Base-by-base conservation (phyloP, 164 flowering plant genomes). In the Annona cherimola region DNA sequence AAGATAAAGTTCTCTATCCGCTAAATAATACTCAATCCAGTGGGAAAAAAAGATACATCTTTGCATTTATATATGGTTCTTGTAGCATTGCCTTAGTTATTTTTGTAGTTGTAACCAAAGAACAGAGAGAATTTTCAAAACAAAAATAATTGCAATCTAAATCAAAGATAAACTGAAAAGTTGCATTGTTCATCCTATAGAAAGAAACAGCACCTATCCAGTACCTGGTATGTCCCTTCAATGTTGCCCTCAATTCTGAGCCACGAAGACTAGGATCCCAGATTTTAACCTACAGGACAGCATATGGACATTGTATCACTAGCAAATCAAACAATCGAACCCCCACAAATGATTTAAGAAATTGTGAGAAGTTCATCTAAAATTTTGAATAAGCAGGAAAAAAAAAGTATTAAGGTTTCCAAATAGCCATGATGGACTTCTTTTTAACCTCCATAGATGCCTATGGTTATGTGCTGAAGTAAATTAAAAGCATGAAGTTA, bases 191-290 rank as follows among this genome's bases (percentile, higher is more conserved):
- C 35, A 1, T 26, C 9, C n/a, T 54, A 14, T 19, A 61, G 45
- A 61, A 18, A 40, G 11, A 12, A 39, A 20, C 8, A 39, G 19
- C 20, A 63, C 61, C 35, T 2, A 66, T 42, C 20, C 45, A 35
- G 35, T 46, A 95, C 99, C 94, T 80, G 19, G 94, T 84, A 77
- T 96, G 99, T 41, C 97, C 98, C 77, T 83, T 86, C 77, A 96
- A 74, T 41, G 99, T 96, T 65, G 95, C 96, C 69, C 90, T 80
- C 68, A 92, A 95, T 82, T 96, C 99, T 69, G 96, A 87, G 68
- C 97, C 98, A 77, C 98, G 98, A 69, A 90, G 77, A 78, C 96
- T 96, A 57, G 99, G 99, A 82, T 96, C 99, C 99, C 99, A 96
- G 40, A 96, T 87, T 82, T 87, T 96, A 74, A 95, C 93, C 99